A percentile compares a stretch with the other conserved stretches of the same genome.
Evolutionary conservation across 2,329 filamentous ascomycete genomes (phyloP).

Genomic region (Fusarium brachygibbosum): DNA sequence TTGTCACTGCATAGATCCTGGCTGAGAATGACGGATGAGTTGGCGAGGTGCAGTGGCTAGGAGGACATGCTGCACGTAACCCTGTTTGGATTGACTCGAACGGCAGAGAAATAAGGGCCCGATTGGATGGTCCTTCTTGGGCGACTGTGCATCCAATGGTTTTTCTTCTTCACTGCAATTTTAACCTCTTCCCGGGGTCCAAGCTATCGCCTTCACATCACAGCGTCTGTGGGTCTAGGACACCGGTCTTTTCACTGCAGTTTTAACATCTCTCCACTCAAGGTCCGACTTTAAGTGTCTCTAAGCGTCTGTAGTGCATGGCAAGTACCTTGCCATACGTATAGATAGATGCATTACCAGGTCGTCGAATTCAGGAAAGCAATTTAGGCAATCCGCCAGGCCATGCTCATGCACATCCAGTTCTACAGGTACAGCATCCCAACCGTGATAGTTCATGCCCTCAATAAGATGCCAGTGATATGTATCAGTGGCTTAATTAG

Average conservation of each 20-base stretch:
- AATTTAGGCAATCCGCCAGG: not conserved
- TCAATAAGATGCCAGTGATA: not conserved
- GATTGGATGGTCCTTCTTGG: too few species aligned
- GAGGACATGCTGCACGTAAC: too few species aligned
- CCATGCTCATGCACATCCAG: accelerated
- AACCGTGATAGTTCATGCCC: too few species aligned
- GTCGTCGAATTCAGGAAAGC: accelerated
- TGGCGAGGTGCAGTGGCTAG: not conserved
- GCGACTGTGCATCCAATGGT: not conserved
- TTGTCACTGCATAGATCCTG: accelerated
- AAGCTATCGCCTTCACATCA: not conserved
- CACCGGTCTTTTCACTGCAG: not conserved
- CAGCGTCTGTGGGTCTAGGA: too few species aligned
- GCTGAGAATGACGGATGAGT: too few species aligned
- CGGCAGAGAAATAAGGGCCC: too few species aligned
- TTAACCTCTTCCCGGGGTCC: not conserved
- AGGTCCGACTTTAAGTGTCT: too few species aligned
- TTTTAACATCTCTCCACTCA: not conserved
- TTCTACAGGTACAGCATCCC: too few species aligned
- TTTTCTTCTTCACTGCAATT: too few species aligned
- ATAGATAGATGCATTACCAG: too few species aligned
- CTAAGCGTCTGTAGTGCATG: not conserved
- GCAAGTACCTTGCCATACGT: too few species aligned
- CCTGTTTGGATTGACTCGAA: too few species aligned
- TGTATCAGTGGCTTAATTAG: not conserved